phyloP scores from a whole-genome alignment of 768 basidiomycete genomes.

The Clavulina sp. region DNA sequence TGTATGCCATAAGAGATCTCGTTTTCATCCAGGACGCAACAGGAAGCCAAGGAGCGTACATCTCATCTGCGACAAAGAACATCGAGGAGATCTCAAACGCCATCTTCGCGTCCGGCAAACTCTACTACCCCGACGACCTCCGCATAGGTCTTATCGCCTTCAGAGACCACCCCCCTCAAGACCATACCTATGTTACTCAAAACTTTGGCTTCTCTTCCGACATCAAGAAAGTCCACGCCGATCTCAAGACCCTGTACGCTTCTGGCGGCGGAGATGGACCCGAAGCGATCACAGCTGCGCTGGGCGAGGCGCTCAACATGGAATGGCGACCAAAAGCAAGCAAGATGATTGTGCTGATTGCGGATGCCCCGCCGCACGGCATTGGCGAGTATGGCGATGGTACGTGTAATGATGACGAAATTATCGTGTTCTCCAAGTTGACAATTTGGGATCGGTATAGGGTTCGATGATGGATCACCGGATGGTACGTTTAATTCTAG shows the following conservation, averaged over 20 bases:
- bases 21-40: conserved; percentile 95
- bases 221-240: conserved; percentile 68
- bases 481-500: conserved; percentile 33
- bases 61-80: conserved; percentile 88
- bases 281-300: conserved; percentile 87
- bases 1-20: conserved; percentile 48
- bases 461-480: conserved; percentile 86
- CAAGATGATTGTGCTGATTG: conserved; percentile 93
- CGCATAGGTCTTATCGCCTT: conserved; percentile 88
- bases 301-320: conserved; percentile 74
- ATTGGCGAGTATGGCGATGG: conserved; percentile 96
- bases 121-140: conserved; percentile 74
- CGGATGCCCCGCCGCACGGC: conserved; percentile 94
- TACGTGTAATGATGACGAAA: conserved; percentile 16
- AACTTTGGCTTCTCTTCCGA: conserved; percentile 92
- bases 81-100: conserved; percentile 89
- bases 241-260: conserved; percentile 71
- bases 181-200: conserved; percentile 85
- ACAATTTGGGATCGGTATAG: conserved; percentile 22
- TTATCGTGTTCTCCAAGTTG: conserved; percentile 4
- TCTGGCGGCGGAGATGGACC: conserved; percentile 90
- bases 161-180: conserved; percentile 93
- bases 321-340: conserved; percentile 78
- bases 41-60: conserved; percentile 59
- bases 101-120: conserved; percentile 85